These are phyloP conservation scores for Tulasnella sp. DNA, from an alignment of 768 basidiomycete genomes.

Conservation along the genomic window DNA sequence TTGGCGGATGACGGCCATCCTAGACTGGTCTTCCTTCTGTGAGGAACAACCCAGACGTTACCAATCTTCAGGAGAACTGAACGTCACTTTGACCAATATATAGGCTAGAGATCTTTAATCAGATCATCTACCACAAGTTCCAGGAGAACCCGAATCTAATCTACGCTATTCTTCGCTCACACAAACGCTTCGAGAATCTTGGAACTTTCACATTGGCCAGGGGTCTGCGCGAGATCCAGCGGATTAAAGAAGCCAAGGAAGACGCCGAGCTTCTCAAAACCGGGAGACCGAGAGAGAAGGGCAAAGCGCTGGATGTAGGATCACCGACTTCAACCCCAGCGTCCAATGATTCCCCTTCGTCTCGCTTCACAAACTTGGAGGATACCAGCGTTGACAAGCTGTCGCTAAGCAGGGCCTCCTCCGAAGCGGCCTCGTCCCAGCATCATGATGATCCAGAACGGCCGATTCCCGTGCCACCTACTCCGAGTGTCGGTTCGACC, in stretches of 20 bases:
- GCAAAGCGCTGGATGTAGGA: background rate
- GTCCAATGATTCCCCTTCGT: background rate
- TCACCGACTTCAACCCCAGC: background rate
- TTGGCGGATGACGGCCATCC: constrained; percentile 95
- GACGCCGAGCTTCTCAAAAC: constrained; percentile 48
- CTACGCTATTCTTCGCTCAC: constrained; percentile 79
- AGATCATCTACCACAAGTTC: constrained; percentile 71
- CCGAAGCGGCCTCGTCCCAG: background rate
- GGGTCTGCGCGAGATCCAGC: constrained; percentile 81
- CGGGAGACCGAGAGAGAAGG: constrained; percentile 34
- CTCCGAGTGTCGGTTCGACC: constrained; percentile 18
- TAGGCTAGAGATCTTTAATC: constrained; percentile 90
- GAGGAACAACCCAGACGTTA: constrained; percentile 34
- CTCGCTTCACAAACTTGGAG: constrained; percentile 3
- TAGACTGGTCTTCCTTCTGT: constrained; percentile 88
- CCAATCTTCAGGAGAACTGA: constrained; percentile 10
- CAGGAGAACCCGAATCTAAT: constrained; percentile 81
- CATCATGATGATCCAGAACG: constrained; percentile 16
- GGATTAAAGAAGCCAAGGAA: constrained; percentile 67
- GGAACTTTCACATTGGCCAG: constrained; percentile 85
- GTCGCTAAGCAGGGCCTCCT: constrained; percentile 4
- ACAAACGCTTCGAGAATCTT: constrained; percentile 82
- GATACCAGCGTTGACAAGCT: constrained; percentile 18
- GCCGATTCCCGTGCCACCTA: constrained; percentile 18
- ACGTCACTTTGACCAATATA: background rate